Evolutionary conservation across 2,329 filamentous ascomycete genomes (phyloP).

Genomic region (Biscogniauxia sp.): DNA sequence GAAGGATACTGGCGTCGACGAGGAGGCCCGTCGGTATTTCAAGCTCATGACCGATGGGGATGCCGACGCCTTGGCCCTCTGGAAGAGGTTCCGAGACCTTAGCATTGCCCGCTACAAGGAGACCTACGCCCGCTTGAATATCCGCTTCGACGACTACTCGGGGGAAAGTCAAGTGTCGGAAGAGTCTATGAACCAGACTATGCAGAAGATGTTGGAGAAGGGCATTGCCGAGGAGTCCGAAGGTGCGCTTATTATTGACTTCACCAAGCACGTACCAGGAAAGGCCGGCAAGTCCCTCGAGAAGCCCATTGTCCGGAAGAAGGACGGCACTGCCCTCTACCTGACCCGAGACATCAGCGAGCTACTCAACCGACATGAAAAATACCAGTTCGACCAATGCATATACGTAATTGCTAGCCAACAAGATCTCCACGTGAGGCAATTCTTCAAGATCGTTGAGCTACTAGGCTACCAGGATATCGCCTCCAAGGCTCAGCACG

Average conservation of each 20-base stretch:
- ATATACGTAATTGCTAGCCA: conserved; percentile 74
- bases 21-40: conserved; percentile 60
- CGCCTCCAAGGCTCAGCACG: conserved; percentile 65
- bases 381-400: conserved; percentile 71
- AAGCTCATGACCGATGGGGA: conserved; percentile 61
- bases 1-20: conserved; percentile 42
- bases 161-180: conserved; percentile 72
- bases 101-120: conserved; percentile 57
- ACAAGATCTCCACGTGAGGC: conserved; percentile 70
- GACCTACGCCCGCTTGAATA: conserved; percentile 59
- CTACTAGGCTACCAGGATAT: conserved; percentile 68
- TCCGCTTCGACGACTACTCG: conserved; percentile 63
- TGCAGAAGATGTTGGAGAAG: conserved; percentile 61
- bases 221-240: conserved; percentile 66
- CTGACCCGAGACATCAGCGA: conserved; percentile 77
- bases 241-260: conserved; percentile 72
- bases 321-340: conserved; percentile 73
- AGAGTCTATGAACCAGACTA: conserved; percentile 63
- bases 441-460: conserved; percentile 75
- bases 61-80: conserved; percentile 52
- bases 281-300: conserved; percentile 69
- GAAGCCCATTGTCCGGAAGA: conserved; percentile 69
- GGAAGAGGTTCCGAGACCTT: conserved; percentile 56
- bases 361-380: conserved; percentile 60
- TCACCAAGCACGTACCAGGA: conserved; percentile 63